These are phyloP conservation scores for Saccharomycopsis babjevae DNA, from an alignment of 805 yeast species.

Conservation along the genomic window DNA sequence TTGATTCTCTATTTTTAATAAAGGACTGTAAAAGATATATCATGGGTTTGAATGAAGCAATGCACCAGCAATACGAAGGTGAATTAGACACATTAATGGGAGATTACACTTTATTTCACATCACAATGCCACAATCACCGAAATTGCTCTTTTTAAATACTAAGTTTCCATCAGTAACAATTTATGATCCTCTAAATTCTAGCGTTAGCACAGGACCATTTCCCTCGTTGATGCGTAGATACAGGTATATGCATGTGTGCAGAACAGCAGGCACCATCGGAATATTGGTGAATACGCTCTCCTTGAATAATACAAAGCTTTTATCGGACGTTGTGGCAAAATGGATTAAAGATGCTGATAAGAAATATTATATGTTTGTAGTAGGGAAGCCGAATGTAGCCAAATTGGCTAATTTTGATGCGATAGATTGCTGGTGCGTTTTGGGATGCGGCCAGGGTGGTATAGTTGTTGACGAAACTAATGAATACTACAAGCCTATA, in stretches of 20 bases:
- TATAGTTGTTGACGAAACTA: constrained; percentile 65
- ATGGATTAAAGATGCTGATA: constrained; percentile 64
- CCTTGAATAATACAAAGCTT: constrained; percentile 62
- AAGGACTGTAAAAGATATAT: not conserved
- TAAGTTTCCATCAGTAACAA: constrained; percentile 43
- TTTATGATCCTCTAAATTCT: constrained; percentile 35
- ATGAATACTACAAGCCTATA: constrained; percentile 82
- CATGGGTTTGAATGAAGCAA: not conserved
- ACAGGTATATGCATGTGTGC: constrained; percentile 78
- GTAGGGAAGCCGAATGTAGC: constrained; percentile 98
- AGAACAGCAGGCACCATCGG: constrained; percentile 90
- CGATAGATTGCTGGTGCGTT: constrained; percentile 90
- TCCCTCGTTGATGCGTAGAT: constrained; percentile 75
- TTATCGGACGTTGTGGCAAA: constrained; percentile 50
- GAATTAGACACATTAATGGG: constrained; percentile 24
- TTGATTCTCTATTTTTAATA: not conserved
- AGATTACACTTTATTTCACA: constrained; percentile 55
- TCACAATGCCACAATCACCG: constrained; percentile 70
- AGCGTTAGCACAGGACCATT: constrained; percentile 45
- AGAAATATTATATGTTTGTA: constrained; percentile 87
- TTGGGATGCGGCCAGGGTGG: constrained; percentile 95
- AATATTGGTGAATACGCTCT: constrained; percentile 78
- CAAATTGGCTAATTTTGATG: constrained; percentile 89
- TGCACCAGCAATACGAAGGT: constrained; percentile 21
- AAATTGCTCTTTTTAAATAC: constrained; percentile 68